Conservation (phyloP, 2,329 filamentous ascomycete genomes). For the Zymoseptoria ardabiliae region DNA sequence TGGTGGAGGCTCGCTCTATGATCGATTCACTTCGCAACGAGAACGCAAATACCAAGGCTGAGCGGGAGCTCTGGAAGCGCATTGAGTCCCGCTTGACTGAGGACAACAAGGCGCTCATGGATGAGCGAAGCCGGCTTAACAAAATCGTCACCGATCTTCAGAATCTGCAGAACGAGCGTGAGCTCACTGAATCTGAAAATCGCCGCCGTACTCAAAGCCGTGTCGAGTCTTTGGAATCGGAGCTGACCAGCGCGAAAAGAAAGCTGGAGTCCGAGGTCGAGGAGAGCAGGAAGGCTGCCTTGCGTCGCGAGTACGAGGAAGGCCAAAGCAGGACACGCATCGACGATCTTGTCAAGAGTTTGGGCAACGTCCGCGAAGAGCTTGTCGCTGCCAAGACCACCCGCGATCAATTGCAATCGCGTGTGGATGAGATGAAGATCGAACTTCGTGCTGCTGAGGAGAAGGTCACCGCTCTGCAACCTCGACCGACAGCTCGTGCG, state of each 20-base stretch:
- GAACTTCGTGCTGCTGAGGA: slow-evolving; percentile 87
- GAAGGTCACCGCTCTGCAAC: slow-evolving; percentile 70
- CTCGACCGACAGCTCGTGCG: slow-evolving; percentile 63
- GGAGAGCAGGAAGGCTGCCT: slow-evolving; percentile 71
- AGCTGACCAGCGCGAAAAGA: slow-evolving; percentile 70
- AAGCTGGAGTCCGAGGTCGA: slow-evolving; percentile 78
- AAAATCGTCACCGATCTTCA: slow-evolving; percentile 77
- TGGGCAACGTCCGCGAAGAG: slow-evolving; percentile 78
- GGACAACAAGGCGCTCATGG: slow-evolving; percentile 76
- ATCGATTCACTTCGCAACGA: slow-evolving; percentile 85
- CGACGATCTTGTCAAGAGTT: slow-evolving; percentile 76
- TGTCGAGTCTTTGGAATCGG: slow-evolving; percentile 70
- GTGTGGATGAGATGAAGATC: slow-evolving; percentile 81
- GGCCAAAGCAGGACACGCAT: slow-evolving; percentile 85
- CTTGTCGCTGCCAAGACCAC: slow-evolving; percentile 78
- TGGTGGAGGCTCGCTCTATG: slow-evolving; percentile 75
- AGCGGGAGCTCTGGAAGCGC: slow-evolving; percentile 89
- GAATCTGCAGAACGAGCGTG: slow-evolving; percentile 84
- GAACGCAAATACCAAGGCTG: slow-evolving; percentile 84
- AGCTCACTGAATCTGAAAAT: slow-evolving; percentile 72
- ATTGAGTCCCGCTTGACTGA: slow-evolving; percentile 83
- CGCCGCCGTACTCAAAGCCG: slow-evolving; percentile 71
- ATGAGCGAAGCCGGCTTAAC: slow-evolving; percentile 79
- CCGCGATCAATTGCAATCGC: slow-evolving; percentile 78
- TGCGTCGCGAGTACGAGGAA: slow-evolving; percentile 84